phyloP scores from a whole-genome alignment of 192 early-diverging fungal species.

The Funneliformis geosporum region DNA sequence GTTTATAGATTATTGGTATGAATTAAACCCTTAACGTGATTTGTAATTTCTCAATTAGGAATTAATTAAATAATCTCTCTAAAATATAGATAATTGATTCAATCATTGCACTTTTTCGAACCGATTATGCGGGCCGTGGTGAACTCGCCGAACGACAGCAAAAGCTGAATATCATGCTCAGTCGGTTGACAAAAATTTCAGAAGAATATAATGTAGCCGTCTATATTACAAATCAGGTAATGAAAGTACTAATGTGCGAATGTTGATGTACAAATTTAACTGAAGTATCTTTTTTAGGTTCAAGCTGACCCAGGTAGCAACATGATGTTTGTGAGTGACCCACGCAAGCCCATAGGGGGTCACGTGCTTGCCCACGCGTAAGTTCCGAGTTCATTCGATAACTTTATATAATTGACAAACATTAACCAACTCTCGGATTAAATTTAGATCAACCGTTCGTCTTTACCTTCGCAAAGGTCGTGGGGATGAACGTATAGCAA shows the following conservation, averaged over 20 bases:
- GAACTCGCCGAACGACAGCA: slow-evolving; percentile 86
- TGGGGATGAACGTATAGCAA: slow-evolving; percentile 76
- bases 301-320: slow-evolving; percentile 59
- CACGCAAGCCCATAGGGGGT: slow-evolving; percentile 86
- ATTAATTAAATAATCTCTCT: too few relatives aligned
- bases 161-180: slow-evolving; percentile 75
- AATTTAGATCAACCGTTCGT: slow-evolving; percentile 67
- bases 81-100: slow-evolving; percentile 77
- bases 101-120: slow-evolving; percentile 81
- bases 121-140: slow-evolving; percentile 82
- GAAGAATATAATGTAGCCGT: slow-evolving; percentile 88
- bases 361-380: slow-evolving; percentile 71
- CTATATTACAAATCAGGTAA: slow-evolving; percentile 77
- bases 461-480: slow-evolving; percentile 80
- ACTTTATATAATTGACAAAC: too few relatives aligned
- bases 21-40: background rate
- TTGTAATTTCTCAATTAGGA: too few relatives aligned
- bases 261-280: background rate
- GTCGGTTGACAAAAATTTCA: slow-evolving; percentile 68
- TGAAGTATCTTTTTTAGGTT: slow-evolving; percentile 35
- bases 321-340: slow-evolving; percentile 81
- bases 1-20: slow-evolving; percentile 58
- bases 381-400: too few relatives aligned
- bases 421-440: background rate
- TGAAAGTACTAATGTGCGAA: background rate